These are phyloP conservation scores for Coemansia sp. DNA, from an alignment of 192 early-diverging fungal genomes.

Conservation along the genomic window DNA sequence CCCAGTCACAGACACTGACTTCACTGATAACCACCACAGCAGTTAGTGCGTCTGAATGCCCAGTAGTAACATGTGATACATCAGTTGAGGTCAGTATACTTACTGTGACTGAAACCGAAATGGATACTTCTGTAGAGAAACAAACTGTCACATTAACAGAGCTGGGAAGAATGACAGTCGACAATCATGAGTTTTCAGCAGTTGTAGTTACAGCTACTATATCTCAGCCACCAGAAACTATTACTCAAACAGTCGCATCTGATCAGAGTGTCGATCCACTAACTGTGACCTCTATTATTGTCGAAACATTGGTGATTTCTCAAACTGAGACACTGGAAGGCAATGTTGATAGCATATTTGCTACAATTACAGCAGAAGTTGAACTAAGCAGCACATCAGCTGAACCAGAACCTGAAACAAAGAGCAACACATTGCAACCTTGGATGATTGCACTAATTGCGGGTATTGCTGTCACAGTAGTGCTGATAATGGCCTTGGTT, in stretches of 20 bases:
- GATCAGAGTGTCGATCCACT: too few relatives aligned
- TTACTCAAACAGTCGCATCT: too few relatives aligned
- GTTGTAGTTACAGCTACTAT: background rate
- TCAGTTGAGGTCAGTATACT: background rate
- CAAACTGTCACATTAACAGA: slow-evolving; percentile 1
- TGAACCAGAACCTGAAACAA: background rate
- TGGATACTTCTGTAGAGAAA: too few relatives aligned
- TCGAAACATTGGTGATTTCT: too few relatives aligned
- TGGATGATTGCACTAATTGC: slow-evolving; percentile 1
- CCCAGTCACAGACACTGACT: too few relatives aligned
- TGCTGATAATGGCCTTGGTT: background rate
- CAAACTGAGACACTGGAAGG: too few relatives aligned
- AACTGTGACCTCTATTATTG: too few relatives aligned
- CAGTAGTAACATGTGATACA: background rate
- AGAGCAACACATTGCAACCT: background rate
- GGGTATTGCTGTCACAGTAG: background rate
- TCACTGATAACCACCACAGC: too few relatives aligned
- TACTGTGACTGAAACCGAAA: slow-evolving; percentile 2
- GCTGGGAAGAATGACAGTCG: background rate
- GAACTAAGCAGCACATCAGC: background rate
- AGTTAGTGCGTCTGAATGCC: background rate
- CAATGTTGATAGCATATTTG: background rate
- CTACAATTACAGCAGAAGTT: background rate
- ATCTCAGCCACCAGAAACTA: background rate
- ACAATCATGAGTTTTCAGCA: background rate